A percentile compares a stretch with the other conserved stretches of the same genome.
These are phyloP conservation scores for Salvia splendens DNA, from an alignment of 257 asterid species.

Conservation along the genomic window DNA sequence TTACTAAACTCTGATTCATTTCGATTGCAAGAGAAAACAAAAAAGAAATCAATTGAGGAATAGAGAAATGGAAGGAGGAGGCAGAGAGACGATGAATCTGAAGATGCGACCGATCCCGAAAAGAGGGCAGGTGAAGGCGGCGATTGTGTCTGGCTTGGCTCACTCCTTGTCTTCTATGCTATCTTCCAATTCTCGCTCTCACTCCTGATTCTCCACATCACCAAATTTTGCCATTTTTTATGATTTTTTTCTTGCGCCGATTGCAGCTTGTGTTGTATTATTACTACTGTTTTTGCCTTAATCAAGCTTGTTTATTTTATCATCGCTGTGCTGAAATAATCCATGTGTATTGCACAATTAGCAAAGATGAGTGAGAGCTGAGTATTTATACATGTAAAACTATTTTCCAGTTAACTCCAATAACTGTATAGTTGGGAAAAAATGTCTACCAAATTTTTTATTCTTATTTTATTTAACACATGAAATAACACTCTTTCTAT, in stretches of 20 bases:
- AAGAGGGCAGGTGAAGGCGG: slow-evolving; percentile 72
- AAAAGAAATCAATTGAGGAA: too few relatives aligned
- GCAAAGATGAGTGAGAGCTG: too few relatives aligned
- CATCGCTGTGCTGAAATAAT: neutral
- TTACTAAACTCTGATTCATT: too few relatives aligned
- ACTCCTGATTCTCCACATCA: neutral
- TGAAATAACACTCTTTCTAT: too few relatives aligned
- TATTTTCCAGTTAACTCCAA: too few relatives aligned
- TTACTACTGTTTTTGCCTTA: slow-evolving; percentile 22
- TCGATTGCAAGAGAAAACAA: too few relatives aligned
- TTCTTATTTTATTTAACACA: too few relatives aligned
- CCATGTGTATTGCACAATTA: too few relatives aligned
- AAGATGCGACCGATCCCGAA: slow-evolving; percentile 59
- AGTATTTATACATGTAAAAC: too few relatives aligned
- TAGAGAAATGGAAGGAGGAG: slow-evolving; percentile 48
- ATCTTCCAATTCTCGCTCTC: slow-evolving; percentile 33
- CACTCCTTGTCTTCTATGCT: slow-evolving; percentile 31
- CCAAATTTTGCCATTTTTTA: slow-evolving; percentile 16
- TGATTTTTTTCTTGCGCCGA: neutral
- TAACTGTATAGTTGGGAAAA: too few relatives aligned
- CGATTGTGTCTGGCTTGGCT: slow-evolving; percentile 58
- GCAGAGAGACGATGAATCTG: slow-evolving; percentile 35
- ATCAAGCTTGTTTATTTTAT: neutral
- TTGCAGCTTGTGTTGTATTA: too few relatives aligned
- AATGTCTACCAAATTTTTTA: too few relatives aligned